Evolutionary conservation across 768 basidiomycete species (phyloP), one percentile per base, ranked within the genome.

Genomic region (Boletus edulis): DNA sequence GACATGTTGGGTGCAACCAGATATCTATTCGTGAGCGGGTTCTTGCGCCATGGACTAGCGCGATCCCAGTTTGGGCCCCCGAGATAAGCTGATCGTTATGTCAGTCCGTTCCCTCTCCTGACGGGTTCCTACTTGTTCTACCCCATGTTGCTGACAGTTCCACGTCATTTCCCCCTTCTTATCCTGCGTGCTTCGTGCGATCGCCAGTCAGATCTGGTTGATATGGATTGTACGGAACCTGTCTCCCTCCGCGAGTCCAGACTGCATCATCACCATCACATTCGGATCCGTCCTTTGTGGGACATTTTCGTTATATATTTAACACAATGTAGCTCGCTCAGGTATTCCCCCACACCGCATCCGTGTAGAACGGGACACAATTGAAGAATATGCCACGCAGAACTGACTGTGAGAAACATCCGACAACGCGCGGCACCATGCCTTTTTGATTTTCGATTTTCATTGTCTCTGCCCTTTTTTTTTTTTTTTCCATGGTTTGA

Each of bases 91-190:
- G 59, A 58, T 58, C 63, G 20, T 55, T 50, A 51, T 64, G 58
- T 51, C 54, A 60, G 46, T 54, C 20, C 49, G 40, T 56, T 48
- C 27, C 38, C 29, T 24, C 24, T 47, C 17, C 46, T 38, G 32
- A 39, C 49, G 46, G 12, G 46, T 54, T 50, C 52, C 34, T 55
- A 27, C 42, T 13, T 34, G n/a, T 32, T 13, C 47, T 35, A 22
- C 39, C 54, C 57, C 54, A 49, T 47, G 35, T 18, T 13, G 35
- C 6, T 66, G 63, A 63, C 63, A 57, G 39, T 46, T 63, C 34
- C 55, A 66, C 65, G 55, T 66, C 64, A 67, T 56, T 35, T 39
- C 46, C 49, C 43, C 44, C 46, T 54, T 57, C 53, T 61, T 64
- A 63, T 61, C 56, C 47, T 46, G 34, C 51, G 44, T 44, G 18